Evolutionary conservation across 805 yeast species (phyloP).

Genomic region (Kockiozyma suomiensis): DNA sequence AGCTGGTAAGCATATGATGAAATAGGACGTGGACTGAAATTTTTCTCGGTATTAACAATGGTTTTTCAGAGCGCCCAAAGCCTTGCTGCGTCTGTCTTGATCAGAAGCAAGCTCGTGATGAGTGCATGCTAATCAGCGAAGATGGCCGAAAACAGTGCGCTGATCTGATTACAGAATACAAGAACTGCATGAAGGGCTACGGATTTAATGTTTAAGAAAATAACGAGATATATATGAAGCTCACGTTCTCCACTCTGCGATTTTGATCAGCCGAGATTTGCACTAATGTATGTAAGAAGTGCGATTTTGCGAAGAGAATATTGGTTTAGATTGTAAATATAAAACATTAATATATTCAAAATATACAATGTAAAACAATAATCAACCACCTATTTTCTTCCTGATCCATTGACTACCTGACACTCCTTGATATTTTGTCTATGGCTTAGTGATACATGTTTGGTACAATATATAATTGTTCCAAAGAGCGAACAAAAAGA

Average conservation of each 20-base stretch:
- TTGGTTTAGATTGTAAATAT: not conserved
- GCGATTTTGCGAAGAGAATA: not conserved
- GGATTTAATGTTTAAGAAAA: slow-evolving; percentile 63
- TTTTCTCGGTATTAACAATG: not conserved
- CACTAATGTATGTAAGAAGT: no score
- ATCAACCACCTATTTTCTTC: no score
- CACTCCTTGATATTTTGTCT: not conserved
- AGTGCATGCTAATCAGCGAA: slow-evolving; percentile 80
- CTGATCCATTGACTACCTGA: no score
- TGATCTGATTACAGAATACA: slow-evolving; percentile 69
- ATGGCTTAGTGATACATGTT: slow-evolving; percentile 4
- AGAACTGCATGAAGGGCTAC: slow-evolving; percentile 85
- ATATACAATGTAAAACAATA: not conserved
- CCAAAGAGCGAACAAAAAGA: slow-evolving; percentile 82
- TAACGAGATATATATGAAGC: not conserved
- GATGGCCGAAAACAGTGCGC: slow-evolving; percentile 83
- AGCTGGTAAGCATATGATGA: not conserved
- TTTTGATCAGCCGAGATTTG: no score
- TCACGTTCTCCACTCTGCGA: not conserved
- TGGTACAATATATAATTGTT: slow-evolving; percentile 56
- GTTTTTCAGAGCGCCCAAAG: slow-evolving; percentile 61
- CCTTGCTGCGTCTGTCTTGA: slow-evolving; percentile 96
- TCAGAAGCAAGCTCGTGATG: slow-evolving; percentile 80
- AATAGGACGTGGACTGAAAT: not conserved
- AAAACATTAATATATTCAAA: not conserved